phyloP scores from a whole-genome alignment of 2,329 filamentous ascomycete species.

The Pyricularia sp. region DNA sequence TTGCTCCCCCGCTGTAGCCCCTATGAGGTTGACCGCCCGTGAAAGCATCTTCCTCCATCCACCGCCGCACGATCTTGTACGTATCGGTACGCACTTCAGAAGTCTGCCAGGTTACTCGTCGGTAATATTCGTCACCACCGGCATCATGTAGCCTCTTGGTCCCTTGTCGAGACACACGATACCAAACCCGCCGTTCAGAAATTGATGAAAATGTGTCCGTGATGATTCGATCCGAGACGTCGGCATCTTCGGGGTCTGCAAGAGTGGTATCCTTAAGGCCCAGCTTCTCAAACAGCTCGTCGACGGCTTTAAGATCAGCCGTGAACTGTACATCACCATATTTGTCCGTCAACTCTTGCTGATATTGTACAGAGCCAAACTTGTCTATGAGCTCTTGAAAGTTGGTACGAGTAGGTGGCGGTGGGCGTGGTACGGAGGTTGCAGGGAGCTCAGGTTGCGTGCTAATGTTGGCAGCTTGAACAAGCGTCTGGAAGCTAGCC shows the following conservation, averaged over 20 bases:
- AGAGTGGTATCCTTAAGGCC: background rate
- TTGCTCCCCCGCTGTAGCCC: conserved; percentile 19
- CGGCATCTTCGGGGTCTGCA: background rate
- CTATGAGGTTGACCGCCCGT: conserved; percentile 32
- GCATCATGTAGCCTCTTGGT: conserved; percentile 42
- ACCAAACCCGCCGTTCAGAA: conserved; percentile 51
- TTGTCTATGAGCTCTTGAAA: conserved; percentile 14
- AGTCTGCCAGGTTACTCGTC: conserved; percentile 42
- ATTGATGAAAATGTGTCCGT: conserved; percentile 39
- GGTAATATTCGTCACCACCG: conserved; percentile 43
- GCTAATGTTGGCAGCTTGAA: background rate
- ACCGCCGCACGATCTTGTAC: conserved; percentile 45
- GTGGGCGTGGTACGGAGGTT: background rate
- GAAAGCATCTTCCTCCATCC: conserved; percentile 53
- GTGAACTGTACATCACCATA: conserved; percentile 8
- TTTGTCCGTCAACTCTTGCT: background rate
- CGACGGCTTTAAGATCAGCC: conserved; percentile 2
- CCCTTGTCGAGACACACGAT: conserved; percentile 47
- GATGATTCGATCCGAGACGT: conserved; percentile 33
- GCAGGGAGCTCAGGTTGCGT: background rate
- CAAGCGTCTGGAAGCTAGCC: background rate
- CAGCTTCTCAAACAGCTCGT: conserved; percentile 4
- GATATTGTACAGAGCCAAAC: conserved; percentile 12
- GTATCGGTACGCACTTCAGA: conserved; percentile 40
- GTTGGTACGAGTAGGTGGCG: background rate